Conservation (phyloP, 2,329 filamentous ascomycete species). For the Fusarium tupiense region DNA sequence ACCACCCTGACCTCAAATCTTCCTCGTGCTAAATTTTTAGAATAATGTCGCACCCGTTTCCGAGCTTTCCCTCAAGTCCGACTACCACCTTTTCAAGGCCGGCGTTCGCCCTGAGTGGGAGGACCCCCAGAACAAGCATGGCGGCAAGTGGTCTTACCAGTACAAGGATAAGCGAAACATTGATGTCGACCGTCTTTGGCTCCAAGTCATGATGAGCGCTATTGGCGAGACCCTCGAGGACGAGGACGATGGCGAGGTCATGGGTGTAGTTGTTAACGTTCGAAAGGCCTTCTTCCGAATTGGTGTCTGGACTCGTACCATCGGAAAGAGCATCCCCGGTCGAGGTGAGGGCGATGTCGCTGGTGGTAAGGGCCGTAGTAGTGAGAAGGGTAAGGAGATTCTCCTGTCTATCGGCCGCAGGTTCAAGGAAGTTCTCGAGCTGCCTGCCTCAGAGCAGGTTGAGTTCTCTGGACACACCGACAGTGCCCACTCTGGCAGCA, state of each 20-base stretch:
- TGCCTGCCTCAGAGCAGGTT: conserved; percentile 79
- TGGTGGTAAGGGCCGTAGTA: conserved; percentile 78
- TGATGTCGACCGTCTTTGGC: conserved; percentile 94
- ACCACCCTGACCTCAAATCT: not conserved
- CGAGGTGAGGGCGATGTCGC: conserved; percentile 78
- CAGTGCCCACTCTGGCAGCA: conserved; percentile 90
- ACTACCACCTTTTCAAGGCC: conserved; percentile 99
- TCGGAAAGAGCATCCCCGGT: conserved; percentile 82
- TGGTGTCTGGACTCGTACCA: conserved; percentile 95
- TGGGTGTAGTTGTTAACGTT: conserved; percentile 99
- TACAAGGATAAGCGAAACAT: conserved; percentile 96
- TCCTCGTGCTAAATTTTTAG: conserved; percentile 57
- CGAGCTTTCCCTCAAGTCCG: conserved; percentile 95
- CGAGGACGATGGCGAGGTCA: conserved; percentile 94
- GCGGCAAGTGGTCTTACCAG: conserved; percentile 98
- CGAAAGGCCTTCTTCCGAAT: conserved; percentile 98
- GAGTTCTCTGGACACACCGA: conserved; percentile 99
- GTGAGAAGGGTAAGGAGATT: conserved; percentile 86
- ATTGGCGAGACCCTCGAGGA: conserved; percentile 98
- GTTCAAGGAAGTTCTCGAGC: conserved; percentile 91
- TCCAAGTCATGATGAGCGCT: conserved; percentile 94
- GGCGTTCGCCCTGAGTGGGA: conserved; percentile 99
- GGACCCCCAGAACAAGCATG: conserved; percentile 98
- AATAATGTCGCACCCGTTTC: conserved; percentile 99
- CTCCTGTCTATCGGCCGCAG: conserved; percentile 84